phyloP scores from a whole-genome alignment of 495 filamentous ascomycete species.

The Rostrohypoxylon terebratum region DNA sequence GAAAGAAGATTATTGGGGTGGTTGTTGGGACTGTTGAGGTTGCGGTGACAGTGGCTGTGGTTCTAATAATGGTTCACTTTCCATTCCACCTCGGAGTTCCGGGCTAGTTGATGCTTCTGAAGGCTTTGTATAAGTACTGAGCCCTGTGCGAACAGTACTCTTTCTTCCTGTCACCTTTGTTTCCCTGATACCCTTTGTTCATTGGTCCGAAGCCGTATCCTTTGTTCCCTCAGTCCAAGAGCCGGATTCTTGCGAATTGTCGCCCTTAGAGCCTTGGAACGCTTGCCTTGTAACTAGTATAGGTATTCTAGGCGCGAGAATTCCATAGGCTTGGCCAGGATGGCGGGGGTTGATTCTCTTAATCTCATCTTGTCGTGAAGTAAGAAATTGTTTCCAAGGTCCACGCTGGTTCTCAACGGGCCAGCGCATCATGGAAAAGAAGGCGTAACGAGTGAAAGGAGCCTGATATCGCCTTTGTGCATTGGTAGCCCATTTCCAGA shows the following conservation, averaged over 20 bases:
- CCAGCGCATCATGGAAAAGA: slow-evolving; percentile 49
- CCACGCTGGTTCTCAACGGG: slow-evolving; percentile 30
- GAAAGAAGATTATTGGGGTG: background rate
- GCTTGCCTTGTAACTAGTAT: background rate
- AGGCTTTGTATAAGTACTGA: slow-evolving; percentile 4
- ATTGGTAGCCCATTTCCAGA: slow-evolving; percentile 50
- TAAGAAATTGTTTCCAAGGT: slow-evolving; percentile 25
- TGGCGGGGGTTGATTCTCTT: slow-evolving; percentile 30
- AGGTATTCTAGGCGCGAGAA: slow-evolving; percentile 40
- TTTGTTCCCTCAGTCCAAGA: slow-evolving; percentile 8
- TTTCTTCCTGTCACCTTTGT: slow-evolving; percentile 24
- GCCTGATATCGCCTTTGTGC: slow-evolving; percentile 47
- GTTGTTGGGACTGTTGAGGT: background rate
- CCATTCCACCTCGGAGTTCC: background rate
- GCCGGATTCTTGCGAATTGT: background rate
- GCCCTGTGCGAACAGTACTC: slow-evolving; percentile 7
- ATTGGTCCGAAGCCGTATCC: slow-evolving; percentile 10
- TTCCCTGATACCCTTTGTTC: background rate
- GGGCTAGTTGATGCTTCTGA: slow-evolving; percentile 15
- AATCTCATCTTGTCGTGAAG: slow-evolving; percentile 36
- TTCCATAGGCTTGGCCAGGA: slow-evolving; percentile 34
- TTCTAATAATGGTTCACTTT: background rate
- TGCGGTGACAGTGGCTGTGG: background rate
- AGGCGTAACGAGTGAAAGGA: slow-evolving; percentile 34
- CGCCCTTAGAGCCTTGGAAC: background rate